Percentiles rank a stretch among this genome's conserved stretches.
phyloP scores from a whole-genome alignment of 2,329 filamentous ascomycete species.

The Orbilia brochopaga region DNA sequence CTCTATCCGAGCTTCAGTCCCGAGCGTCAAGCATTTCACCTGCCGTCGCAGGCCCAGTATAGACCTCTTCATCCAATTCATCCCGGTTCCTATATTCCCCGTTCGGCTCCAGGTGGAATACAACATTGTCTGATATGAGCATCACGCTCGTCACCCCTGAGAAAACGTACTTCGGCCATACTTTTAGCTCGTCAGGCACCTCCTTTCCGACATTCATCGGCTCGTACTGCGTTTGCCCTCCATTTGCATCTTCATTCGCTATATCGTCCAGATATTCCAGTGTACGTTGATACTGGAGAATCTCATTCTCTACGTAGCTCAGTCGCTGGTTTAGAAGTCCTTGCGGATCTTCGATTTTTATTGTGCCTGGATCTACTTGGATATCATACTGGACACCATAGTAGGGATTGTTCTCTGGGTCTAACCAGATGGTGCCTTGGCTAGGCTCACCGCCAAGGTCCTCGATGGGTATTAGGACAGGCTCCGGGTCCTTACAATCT shows the following conservation, averaged over 20 bases:
- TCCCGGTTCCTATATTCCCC: too few relatives aligned
- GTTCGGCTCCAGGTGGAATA: too few relatives aligned
- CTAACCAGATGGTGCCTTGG: constrained; percentile 15
- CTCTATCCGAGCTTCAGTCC: too few relatives aligned
- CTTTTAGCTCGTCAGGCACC: too few relatives aligned
- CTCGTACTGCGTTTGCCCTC: too few relatives aligned
- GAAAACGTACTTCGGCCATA: too few relatives aligned
- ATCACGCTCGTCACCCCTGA: too few relatives aligned
- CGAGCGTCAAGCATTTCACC: too few relatives aligned
- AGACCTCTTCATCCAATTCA: too few relatives aligned
- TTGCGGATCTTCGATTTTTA: constrained; percentile 11
- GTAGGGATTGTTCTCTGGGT: constrained; percentile 14
- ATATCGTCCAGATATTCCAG: constrained; percentile 13
- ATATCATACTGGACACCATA: constrained; percentile 12
- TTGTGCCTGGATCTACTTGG: constrained; percentile 3
- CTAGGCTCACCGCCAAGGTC: constrained; percentile 2
- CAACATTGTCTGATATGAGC: too few relatives aligned
- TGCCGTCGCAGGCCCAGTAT: too few relatives aligned
- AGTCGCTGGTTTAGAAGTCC: constrained; percentile 7
- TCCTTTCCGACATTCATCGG: too few relatives aligned
- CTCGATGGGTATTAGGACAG: constrained; percentile 25
- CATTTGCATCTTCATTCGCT: not conserved
- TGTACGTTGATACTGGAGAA: not conserved
- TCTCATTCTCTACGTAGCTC: not conserved
- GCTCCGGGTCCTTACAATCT: constrained; percentile 8